Evolutionary conservation across 2,329 filamentous ascomycete species (phyloP), one percentile per base, ranked within the genome.

Genomic region (Thelonectria rubi): DNA sequence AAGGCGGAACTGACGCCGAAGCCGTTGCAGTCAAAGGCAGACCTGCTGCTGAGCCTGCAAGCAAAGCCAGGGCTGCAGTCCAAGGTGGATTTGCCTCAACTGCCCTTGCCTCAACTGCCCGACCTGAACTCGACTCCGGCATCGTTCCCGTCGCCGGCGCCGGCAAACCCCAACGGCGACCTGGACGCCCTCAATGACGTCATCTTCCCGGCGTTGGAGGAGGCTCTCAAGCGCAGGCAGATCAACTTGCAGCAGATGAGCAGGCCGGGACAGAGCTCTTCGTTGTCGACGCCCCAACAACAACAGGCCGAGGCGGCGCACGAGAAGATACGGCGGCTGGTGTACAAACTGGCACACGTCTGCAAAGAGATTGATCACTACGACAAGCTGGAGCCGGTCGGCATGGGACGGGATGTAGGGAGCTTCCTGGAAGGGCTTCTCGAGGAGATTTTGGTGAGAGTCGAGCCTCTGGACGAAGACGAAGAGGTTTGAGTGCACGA

Each of bases 341-440:
- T 97, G 12, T 89, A 89, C 66, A 96, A 97, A 74, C 84, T 96
- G 30, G 91, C 90, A 2, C 88, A 91, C 62, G 84, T 94, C 21
- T 97, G 97, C 77, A 90, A 90, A 73, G 93, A 97, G 75, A 93
- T 99, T 72, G 94, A 99, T 76, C 86, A 91, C 65, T 91, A 89
- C 77, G 95, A 99, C 77, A 91, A 90, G 75, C 86, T 89, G 45
- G 91, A 93, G 69, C 92, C 93, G 6, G 93, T 98, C 11, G 93
- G 93, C 1, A 97, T 98, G 94, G 94, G 93, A 0, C 89, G 92
- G 46, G 94, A 94, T 24, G 93, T 97, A 2, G 88, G 89, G 46
- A 92, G 91, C 1, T 96, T 98, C 69, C 78, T 98, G 8, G 95
- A 99, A 76, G 94, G 94, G 0, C 86, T 98, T 65, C 80, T 99